These are phyloP conservation scores for Tephrocybe sp. DNA, from an alignment of 768 basidiomycete species.

Conservation along the genomic window DNA sequence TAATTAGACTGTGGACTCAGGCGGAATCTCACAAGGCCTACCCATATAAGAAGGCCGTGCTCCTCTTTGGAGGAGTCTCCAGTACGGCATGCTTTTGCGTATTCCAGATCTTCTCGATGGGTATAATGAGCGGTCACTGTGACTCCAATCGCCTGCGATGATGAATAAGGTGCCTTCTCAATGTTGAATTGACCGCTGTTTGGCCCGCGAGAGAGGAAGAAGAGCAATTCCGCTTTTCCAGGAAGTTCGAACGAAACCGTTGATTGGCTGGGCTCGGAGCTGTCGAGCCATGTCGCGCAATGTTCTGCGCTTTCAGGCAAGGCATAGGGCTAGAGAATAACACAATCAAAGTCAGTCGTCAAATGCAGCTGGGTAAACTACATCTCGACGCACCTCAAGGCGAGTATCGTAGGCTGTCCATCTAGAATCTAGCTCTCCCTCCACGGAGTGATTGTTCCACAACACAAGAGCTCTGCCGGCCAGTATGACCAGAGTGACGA, in stretches of 20 bases:
- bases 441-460: background rate
- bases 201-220: conserved; percentile 1
- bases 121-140: conserved; percentile 3
- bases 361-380: background rate
- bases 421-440: background rate
- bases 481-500: background rate
- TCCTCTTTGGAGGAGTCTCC: background rate
- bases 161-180: background rate
- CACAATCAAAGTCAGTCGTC: background rate
- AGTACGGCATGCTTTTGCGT: background rate
- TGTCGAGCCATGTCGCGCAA: background rate
- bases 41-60: conserved; percentile 3
- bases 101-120: background rate
- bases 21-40: background rate
- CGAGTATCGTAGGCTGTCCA: background rate
- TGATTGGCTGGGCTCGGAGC: background rate
- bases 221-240: background rate
- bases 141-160: background rate
- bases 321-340: background rate
- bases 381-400: background rate
- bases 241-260: conserved; percentile 2
- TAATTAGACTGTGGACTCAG: background rate
- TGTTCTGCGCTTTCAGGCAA: background rate
- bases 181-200: background rate
- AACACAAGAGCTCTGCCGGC: background rate